phyloP scores from a whole-genome alignment of 495 filamentous ascomycete genomes.

The Terfezia claveryi region DNA sequence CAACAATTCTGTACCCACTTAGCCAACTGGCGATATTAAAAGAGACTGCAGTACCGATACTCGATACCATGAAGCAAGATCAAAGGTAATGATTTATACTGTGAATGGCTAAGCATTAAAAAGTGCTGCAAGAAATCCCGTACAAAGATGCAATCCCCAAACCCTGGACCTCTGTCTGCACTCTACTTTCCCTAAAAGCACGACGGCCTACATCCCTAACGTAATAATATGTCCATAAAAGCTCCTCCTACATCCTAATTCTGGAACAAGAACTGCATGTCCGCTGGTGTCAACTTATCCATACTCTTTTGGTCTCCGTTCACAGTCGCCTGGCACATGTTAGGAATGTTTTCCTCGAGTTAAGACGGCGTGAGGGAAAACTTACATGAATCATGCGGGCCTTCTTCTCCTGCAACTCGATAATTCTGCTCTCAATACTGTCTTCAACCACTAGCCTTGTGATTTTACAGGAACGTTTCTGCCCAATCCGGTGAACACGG shows the following conservation, averaged over 20 bases:
- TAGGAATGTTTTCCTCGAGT: not conserved
- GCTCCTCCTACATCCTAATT: conserved; percentile 3
- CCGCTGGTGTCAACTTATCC: conserved; percentile 71
- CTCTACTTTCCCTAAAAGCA: not conserved
- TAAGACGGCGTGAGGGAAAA: not conserved
- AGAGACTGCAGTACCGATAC: too few relatives aligned
- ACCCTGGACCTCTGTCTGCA: too few relatives aligned
- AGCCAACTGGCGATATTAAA: too few relatives aligned
- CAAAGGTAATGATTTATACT: too few relatives aligned
- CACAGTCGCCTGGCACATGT: conserved; percentile 41
- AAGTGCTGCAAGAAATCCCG: too few relatives aligned
- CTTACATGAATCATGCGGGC: conserved; percentile 40
- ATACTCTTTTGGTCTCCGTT: conserved; percentile 72
- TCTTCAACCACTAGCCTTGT: conserved; percentile 88
- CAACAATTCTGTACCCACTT: too few relatives aligned
- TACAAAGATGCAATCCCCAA: too few relatives aligned
- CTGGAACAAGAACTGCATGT: conserved; percentile 81
- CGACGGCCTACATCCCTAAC: too few relatives aligned
- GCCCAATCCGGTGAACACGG: conserved; percentile 90
- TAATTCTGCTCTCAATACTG: conserved; percentile 83
- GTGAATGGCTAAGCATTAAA: too few relatives aligned
- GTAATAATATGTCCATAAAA: too few relatives aligned
- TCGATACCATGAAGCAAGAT: too few relatives aligned
- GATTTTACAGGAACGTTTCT: conserved; percentile 80
- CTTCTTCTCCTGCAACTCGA: conserved; percentile 92